Evolutionary conservation across 1,139 yeast genomes (phyloP).

Genomic region (Candida anutae): DNA sequence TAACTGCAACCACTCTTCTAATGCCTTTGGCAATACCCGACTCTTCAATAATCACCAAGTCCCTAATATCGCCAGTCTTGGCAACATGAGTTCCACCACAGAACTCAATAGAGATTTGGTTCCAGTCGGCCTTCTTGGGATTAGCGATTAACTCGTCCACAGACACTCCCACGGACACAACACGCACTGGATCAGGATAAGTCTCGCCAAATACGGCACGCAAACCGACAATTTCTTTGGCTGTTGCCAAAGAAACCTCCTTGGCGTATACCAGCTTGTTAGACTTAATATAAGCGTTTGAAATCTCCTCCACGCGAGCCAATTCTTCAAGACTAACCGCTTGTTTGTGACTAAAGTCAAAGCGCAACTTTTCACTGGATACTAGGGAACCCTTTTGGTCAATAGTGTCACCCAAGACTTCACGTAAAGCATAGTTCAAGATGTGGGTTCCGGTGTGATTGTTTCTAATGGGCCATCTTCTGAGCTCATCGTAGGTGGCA

Average conservation of each 20-base stretch:
- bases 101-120: constrained; percentile 75
- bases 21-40: constrained; percentile 98
- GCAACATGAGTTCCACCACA: constrained; percentile 99
- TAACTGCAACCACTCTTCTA: constrained; percentile 94
- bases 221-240: constrained; percentile 70
- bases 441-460: constrained; percentile 98
- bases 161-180: constrained; percentile 89
- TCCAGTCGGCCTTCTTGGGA: constrained; percentile 73
- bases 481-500: constrained; percentile 84
- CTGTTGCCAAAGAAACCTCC: constrained; percentile 69
- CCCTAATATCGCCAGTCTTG: constrained; percentile 89
- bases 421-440: constrained; percentile 79
- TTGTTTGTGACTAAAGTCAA: constrained; percentile 90
- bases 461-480: constrained; percentile 95
- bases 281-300: constrained; percentile 62
- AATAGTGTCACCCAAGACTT: constrained; percentile 77
- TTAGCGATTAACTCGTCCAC: constrained; percentile 70
- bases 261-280: constrained; percentile 70
- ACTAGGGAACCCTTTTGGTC: constrained; percentile 97
- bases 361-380: constrained; percentile 89
- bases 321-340: constrained; percentile 68
- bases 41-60: constrained; percentile 84
- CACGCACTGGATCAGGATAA: constrained; percentile 98
- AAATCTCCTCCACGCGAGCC: constrained; percentile 64
- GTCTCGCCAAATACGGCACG: constrained; percentile 99